A percentile compares a stretch with the other conserved stretches of the same genome.
phyloP scores from a whole-genome alignment of 108 stramenopile genomes.

The Conticribra weissflogii region DNA sequence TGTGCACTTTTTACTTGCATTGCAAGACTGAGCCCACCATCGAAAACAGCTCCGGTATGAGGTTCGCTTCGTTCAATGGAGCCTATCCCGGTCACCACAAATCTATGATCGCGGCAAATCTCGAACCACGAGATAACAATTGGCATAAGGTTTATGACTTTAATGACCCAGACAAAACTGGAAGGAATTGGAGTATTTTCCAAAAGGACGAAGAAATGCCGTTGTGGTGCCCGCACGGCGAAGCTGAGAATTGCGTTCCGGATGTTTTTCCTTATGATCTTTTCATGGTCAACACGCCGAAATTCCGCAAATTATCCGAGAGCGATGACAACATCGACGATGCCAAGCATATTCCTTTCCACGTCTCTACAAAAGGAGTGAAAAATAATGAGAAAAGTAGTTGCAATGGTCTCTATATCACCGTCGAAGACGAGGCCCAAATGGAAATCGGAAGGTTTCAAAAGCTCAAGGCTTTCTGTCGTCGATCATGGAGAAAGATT shows the following conservation, averaged over 20 bases:
- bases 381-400: too few relatives aligned
- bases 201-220: slow-evolving; percentile 19
- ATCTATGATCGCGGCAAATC: slow-evolving; percentile 51
- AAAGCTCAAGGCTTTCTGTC: slow-evolving; percentile 7
- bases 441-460: neutral
- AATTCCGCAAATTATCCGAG: too few relatives aligned
- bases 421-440: too few relatives aligned
- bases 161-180: slow-evolving; percentile 61
- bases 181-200: slow-evolving; percentile 43
- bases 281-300: too few relatives aligned
- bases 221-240: slow-evolving; percentile 40
- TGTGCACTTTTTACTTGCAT: slow-evolving; percentile 73
- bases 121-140: slow-evolving; percentile 56
- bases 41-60: slow-evolving; percentile 63
- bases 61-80: slow-evolving; percentile 70
- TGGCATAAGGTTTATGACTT: slow-evolving; percentile 84
- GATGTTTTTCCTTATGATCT: neutral
- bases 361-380: too few relatives aligned
- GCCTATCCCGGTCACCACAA: slow-evolving; percentile 54
- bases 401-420: too few relatives aligned
- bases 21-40: slow-evolving; percentile 83
- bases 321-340: too few relatives aligned
- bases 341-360: too few relatives aligned
- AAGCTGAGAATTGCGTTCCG: slow-evolving; percentile 20
- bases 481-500: slow-evolving; percentile 13